Evolutionary conservation across 2,329 filamentous ascomycete genomes (phyloP).

Genomic region (Claviceps purpurea): DNA sequence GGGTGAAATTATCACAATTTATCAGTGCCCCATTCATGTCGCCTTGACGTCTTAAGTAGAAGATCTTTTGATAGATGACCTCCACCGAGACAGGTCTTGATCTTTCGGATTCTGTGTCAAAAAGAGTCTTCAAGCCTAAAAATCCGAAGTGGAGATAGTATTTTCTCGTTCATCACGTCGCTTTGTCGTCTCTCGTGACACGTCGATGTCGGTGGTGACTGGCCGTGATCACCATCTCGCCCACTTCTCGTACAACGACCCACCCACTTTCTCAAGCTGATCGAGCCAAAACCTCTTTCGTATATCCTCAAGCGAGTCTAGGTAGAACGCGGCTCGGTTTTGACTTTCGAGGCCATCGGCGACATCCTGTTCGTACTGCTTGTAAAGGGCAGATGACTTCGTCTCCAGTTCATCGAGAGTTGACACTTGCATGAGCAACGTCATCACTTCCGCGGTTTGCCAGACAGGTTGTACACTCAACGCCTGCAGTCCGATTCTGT

Average conservation of each 20-base stretch:
- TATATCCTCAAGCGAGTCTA: conserved; percentile 13
- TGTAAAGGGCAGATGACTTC: conserved; percentile 15
- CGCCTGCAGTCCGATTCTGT: not conserved
- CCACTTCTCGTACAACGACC: not conserved
- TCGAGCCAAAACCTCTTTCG: conserved; percentile 19
- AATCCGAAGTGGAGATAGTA: too few species aligned
- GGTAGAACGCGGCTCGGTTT: conserved; percentile 18
- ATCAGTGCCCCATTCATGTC: too few species aligned
- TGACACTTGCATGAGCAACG: conserved; percentile 15
- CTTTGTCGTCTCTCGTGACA: too few species aligned
- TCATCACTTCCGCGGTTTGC: not conserved
- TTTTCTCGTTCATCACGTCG: too few species aligned
- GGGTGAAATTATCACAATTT: too few species aligned
- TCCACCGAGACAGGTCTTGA: too few species aligned
- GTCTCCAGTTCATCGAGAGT: conserved; percentile 14
- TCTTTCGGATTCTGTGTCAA: too few species aligned
- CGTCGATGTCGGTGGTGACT: not conserved
- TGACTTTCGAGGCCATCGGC: conserved; percentile 10
- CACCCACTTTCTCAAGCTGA: conserved; percentile 7
- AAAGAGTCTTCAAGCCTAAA: too few species aligned
- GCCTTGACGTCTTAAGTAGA: too few species aligned
- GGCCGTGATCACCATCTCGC: not conserved
- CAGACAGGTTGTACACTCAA: not conserved
- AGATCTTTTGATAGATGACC: too few species aligned
- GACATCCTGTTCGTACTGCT: conserved; percentile 21